Percentiles rank a stretch among this genome's conserved stretches.
Evolutionary conservation across 2,329 filamentous ascomycete genomes (phyloP).

Genomic region (Zelopaecilomyces penicillatus): DNA sequence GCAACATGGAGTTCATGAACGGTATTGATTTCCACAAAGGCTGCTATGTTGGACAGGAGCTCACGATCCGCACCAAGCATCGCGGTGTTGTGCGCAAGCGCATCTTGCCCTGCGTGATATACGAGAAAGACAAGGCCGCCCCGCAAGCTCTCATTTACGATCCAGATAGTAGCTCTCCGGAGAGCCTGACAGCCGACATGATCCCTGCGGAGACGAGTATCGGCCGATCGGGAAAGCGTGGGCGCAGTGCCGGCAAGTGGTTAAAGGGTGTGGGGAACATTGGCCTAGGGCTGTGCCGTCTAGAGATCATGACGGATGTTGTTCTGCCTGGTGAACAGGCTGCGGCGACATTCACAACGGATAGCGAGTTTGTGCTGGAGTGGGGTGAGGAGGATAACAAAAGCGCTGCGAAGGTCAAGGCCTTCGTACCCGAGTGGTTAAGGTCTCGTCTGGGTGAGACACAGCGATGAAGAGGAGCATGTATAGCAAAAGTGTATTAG

Average conservation of each 20-base stretch:
- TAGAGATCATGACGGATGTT: constrained; percentile 86
- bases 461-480: constrained; percentile 10
- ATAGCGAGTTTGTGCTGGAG: constrained; percentile 53
- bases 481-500: too few relatives aligned
- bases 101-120: constrained; percentile 72
- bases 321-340: constrained; percentile 60
- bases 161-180: constrained; percentile 19
- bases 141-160: constrained; percentile 40
- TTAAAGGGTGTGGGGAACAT: constrained; percentile 74
- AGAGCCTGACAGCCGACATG: constrained; percentile 23
- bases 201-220: constrained; percentile 41
- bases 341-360: constrained; percentile 51
- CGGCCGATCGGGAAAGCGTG: constrained; percentile 42
- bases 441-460: constrained; percentile 30
- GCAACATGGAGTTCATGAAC: constrained; percentile 76
- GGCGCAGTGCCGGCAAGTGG: constrained; percentile 74
- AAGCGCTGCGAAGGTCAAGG: constrained; percentile 52
- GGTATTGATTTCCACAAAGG: constrained; percentile 92
- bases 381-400: constrained; percentile 36
- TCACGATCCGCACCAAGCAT: constrained; percentile 92
- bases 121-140: constrained; percentile 37
- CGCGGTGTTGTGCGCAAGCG: constrained; percentile 89
- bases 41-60: constrained; percentile 93
- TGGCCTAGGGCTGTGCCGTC: constrained; percentile 74
- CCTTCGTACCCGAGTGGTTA: constrained; percentile 77